Conservation (phyloP, 2,329 filamentous ascomycete species). For the Neofusicoccum ribis region DNA sequence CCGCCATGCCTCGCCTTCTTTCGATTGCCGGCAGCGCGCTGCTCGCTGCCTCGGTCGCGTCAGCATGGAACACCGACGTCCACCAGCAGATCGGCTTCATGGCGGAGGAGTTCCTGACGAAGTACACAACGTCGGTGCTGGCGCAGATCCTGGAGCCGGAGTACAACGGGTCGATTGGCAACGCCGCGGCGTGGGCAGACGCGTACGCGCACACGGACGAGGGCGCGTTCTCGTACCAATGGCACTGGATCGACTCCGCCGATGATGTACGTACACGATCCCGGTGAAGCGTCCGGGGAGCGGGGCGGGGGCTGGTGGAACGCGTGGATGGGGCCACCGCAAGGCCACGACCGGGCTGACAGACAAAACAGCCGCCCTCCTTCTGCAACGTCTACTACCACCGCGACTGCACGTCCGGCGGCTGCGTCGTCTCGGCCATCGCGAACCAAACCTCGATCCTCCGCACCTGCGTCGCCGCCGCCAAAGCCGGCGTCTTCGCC, state of each 20-base stretch:
- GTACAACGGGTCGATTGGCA: conserved; percentile 42
- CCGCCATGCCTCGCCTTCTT: background rate
- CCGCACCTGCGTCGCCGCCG: conserved; percentile 34
- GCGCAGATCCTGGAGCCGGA: conserved; percentile 39
- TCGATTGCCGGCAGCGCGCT: background rate
- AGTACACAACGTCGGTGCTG: conserved; percentile 34
- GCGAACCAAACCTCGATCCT: conserved; percentile 44
- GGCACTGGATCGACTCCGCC: conserved; percentile 44
- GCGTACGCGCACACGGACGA: conserved; percentile 39
- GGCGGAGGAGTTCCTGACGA: conserved; percentile 38
- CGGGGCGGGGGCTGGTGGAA: background rate
- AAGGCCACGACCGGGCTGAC: background rate
- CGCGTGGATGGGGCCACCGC: too few relatives aligned
- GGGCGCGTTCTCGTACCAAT: conserved; percentile 44
- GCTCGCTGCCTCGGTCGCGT: background rate
- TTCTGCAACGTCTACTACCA: conserved; percentile 38
- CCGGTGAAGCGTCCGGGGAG: too few relatives aligned
- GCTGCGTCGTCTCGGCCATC: conserved; percentile 45
- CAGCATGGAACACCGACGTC: conserved; percentile 26
- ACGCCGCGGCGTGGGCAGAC: conserved; percentile 43
- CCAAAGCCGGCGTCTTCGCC: conserved; percentile 23
- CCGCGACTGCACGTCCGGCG: conserved; percentile 39
- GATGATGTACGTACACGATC: conserved; percentile 26
- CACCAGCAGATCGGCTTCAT: conserved; percentile 45
- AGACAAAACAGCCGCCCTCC: conserved; percentile 27